Evolutionary conservation across 192 early-diverging fungal genomes (phyloP).

Genomic region (Umbelopsis sp.): DNA sequence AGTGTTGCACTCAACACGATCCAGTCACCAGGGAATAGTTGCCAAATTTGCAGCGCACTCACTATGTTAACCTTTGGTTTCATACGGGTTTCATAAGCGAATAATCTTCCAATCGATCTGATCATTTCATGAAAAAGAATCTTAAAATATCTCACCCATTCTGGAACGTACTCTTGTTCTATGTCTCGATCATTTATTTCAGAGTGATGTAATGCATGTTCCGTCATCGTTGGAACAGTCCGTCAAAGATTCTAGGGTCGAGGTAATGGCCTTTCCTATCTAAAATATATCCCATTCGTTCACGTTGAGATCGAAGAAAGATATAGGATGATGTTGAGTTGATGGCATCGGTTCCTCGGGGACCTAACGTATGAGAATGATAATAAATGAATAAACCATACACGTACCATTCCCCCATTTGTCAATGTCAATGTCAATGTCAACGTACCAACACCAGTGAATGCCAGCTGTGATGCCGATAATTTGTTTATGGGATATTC

Average conservation of each 20-base stretch:
- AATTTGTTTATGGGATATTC: constrained; percentile 30
- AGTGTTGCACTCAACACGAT: too few relatives aligned
- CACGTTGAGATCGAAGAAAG: constrained; percentile 33
- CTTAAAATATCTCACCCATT: too few relatives aligned
- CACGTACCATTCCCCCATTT: too few relatives aligned
- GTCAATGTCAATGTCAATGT: background rate
- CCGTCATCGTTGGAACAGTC: constrained; percentile 25
- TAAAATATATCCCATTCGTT: constrained; percentile 40
- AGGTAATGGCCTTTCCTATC: constrained; percentile 41
- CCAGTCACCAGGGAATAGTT: background rate
- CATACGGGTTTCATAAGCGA: too few relatives aligned
- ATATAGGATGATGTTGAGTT: constrained; percentile 32
- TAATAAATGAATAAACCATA: background rate
- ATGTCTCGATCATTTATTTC: too few relatives aligned
- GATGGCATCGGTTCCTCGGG: constrained; percentile 30
- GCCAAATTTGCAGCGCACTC: too few relatives aligned
- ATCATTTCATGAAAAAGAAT: too few relatives aligned
- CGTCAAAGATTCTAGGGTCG: constrained; percentile 45
- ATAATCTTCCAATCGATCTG: too few relatives aligned
- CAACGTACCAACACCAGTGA: constrained; percentile 29
- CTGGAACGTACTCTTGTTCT: too few relatives aligned
- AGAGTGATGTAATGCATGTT: too few relatives aligned
- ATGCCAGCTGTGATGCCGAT: constrained; percentile 27
- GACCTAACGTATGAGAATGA: constrained; percentile 11
- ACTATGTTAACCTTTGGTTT: too few relatives aligned